Conservation (phyloP, 371 early-diverging fungal species). For the Chytridiales sp. region DNA sequence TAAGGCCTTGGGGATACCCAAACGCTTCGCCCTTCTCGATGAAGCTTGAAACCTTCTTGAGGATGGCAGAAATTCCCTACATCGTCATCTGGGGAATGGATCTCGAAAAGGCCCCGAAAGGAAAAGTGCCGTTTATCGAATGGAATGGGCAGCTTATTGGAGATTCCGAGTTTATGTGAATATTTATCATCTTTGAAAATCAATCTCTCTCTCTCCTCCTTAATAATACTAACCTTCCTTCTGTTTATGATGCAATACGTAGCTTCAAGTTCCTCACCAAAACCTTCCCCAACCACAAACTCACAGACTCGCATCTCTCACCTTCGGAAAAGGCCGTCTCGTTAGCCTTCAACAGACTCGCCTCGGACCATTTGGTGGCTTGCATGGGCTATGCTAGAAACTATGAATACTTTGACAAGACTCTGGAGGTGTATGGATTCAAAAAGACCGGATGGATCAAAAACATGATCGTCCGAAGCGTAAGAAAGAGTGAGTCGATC, state of each 20-base stretch:
- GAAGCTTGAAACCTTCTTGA: slow-evolving; percentile 32
- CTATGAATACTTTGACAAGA: slow-evolving; percentile 22
- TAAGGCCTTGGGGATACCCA: slow-evolving; percentile 29
- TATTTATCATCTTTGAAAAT: no score
- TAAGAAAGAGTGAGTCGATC: slow-evolving; percentile 8
- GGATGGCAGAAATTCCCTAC: slow-evolving; percentile 22
- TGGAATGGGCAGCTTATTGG: slow-evolving; percentile 25
- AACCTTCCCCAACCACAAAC: slow-evolving; percentile 13
- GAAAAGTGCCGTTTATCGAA: slow-evolving; percentile 31
- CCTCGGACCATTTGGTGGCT: slow-evolving; percentile 21
- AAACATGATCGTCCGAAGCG: slow-evolving; percentile 1
- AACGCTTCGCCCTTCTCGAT: slow-evolving; percentile 27
- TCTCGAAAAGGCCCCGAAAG: slow-evolving; percentile 26
- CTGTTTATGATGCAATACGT: neutral
- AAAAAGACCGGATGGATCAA: neutral
- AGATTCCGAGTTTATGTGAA: slow-evolving; percentile 24
- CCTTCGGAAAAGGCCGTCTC: slow-evolving; percentile 1
- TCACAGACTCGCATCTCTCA: slow-evolving; percentile 9
- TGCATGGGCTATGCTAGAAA: slow-evolving; percentile 31
- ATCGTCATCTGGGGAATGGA: slow-evolving; percentile 26
- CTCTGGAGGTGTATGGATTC: slow-evolving; percentile 23
- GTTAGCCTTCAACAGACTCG: slow-evolving; percentile 19
- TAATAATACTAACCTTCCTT: neutral
- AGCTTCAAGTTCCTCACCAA: slow-evolving; percentile 23
- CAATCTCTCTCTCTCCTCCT: neutral